Base-by-base conservation (phyloP, 805 yeast species). In the Metschnikowia gelsemii region DNA sequence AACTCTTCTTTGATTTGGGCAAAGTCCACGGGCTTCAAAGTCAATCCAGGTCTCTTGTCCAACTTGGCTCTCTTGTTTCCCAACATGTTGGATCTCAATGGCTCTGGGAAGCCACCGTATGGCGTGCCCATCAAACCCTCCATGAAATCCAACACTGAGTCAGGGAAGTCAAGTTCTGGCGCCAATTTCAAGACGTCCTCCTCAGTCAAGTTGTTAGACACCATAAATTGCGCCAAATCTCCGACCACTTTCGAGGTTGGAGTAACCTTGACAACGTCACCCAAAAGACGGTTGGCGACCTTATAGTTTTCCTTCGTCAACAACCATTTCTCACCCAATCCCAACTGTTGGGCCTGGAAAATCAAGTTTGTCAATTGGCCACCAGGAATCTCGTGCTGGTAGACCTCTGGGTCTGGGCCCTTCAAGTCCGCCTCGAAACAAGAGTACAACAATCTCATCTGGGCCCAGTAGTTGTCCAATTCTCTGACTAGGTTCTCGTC, bases 201-300 rank as follows among this genome's bases (percentile, higher is more conserved):
- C 37, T 85, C 73, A 8, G 82, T 75, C 58, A 93, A 76, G 68
- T 89, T 89, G 76, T 93, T 93, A 34, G 96, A 80, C 46, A 93
- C 99, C 99, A 93, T 93, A 61, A 93, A 93, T 72, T 93, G 99
- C n/a, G 99, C 99, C 69, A 93, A 79, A 62, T 93, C 99, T 57
- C 99, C 99, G 50, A 93, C 99, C 59, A 93, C 99, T 75, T 93
- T 93, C n/a, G 98, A 90, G 18, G 99, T 93, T 47, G 99, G 99
- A 8, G 99, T 93, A 40, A 93, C 99, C 74, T 93, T 93, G 58
- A 93, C 98, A 62, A 93, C 79, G 64, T 93, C 99, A 50, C 99
- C 99, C 51, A 93, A 76, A 49, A 93, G 75, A 57, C 76, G 68
- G 72, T 93, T 93, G 44, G 99, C 99, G 54, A 82, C 84, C 65